These are phyloP conservation scores for Penicillium freii DNA, from an alignment of 2,329 filamentous ascomycete species.

Conservation along the genomic window DNA sequence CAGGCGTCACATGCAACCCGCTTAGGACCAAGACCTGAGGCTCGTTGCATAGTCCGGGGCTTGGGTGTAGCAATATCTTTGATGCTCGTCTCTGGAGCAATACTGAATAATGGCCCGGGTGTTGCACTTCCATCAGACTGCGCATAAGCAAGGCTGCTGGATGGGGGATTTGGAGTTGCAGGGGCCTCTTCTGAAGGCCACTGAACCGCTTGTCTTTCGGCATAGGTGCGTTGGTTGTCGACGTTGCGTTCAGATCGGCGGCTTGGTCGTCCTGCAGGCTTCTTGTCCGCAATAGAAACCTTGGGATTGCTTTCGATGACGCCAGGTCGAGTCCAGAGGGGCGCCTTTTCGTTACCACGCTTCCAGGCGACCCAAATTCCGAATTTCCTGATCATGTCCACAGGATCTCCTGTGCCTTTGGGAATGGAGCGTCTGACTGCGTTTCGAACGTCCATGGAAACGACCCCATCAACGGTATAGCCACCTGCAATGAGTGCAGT, in stretches of 20 bases:
- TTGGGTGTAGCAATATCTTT: slow-evolving; percentile 34
- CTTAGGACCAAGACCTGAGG: slow-evolving; percentile 60
- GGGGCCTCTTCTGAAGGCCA: slow-evolving; percentile 31
- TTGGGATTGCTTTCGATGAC: slow-evolving; percentile 51
- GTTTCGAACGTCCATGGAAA: slow-evolving; percentile 58
- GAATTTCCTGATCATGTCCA: slow-evolving; percentile 60
- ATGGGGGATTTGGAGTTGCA: slow-evolving; percentile 16
- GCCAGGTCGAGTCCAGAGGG: slow-evolving; percentile 61
- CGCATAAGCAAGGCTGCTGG: slow-evolving; percentile 18
- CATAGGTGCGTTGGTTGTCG: slow-evolving; percentile 41
- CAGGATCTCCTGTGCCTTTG: slow-evolving; percentile 59
- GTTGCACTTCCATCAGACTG: slow-evolving; percentile 24
- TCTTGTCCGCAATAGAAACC: slow-evolving; percentile 53
- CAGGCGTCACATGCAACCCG: slow-evolving; percentile 61
- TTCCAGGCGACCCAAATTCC: slow-evolving; percentile 68
- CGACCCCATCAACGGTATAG: slow-evolving; percentile 58
- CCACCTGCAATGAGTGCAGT: slow-evolving; percentile 62
- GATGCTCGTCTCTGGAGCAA: slow-evolving; percentile 17
- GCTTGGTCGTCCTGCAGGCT: slow-evolving; percentile 54
- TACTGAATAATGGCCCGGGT: slow-evolving; percentile 19
- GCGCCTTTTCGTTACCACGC: slow-evolving; percentile 61
- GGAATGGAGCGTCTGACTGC: slow-evolving; percentile 63
- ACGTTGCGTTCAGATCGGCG: slow-evolving; percentile 57
- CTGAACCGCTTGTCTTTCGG: slow-evolving; percentile 40
- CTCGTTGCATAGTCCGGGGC: slow-evolving; percentile 51